Conservation (phyloP, 2,329 filamentous ascomycete species). For the Septoria petroselini region DNA sequence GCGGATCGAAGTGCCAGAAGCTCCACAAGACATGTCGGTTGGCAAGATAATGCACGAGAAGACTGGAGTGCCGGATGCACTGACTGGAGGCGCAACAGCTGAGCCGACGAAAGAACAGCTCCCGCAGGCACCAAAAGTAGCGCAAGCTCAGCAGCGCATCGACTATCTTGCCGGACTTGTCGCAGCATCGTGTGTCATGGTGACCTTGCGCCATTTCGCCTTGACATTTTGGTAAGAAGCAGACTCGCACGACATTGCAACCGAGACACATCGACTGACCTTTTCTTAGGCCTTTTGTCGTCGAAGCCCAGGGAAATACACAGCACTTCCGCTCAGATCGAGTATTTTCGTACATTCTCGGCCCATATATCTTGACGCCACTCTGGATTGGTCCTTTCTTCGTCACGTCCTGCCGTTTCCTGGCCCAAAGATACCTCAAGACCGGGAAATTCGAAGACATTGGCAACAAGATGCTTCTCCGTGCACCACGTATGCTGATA, state of each 20-base stretch:
- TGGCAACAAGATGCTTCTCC: conserved; percentile 45
- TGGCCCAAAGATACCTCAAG: conserved; percentile 44
- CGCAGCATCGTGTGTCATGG: conserved; percentile 45
- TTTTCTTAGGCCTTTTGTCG: conserved; percentile 23
- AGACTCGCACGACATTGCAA: no score
- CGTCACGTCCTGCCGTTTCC: conserved; percentile 49
- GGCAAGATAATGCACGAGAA: conserved; percentile 16
- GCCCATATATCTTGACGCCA: conserved; percentile 46
- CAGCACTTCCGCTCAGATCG: conserved; percentile 44
- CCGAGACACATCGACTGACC: no score
- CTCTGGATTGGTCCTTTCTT: conserved; percentile 52
- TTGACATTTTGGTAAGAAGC: conserved; percentile 41
- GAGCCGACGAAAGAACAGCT: conserved; percentile 21
- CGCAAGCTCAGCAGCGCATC: conserved; percentile 36
- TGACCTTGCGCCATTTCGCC: conserved; percentile 48
- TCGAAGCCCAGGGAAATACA: conserved; percentile 32
- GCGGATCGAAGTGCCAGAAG: conserved; percentile 14
- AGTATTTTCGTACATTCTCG: conserved; percentile 44
- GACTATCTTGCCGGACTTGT: conserved; percentile 50
- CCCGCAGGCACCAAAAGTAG: conserved; percentile 19
- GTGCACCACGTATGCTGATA: conserved; percentile 48
- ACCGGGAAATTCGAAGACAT: conserved; percentile 45
- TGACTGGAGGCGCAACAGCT: conserved; percentile 21
- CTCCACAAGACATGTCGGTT: conserved; percentile 23
- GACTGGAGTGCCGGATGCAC: conserved; percentile 22